phyloP scores from a whole-genome alignment of 1,284 basidiomycete species.

The Schizophyllum commune region DNA sequence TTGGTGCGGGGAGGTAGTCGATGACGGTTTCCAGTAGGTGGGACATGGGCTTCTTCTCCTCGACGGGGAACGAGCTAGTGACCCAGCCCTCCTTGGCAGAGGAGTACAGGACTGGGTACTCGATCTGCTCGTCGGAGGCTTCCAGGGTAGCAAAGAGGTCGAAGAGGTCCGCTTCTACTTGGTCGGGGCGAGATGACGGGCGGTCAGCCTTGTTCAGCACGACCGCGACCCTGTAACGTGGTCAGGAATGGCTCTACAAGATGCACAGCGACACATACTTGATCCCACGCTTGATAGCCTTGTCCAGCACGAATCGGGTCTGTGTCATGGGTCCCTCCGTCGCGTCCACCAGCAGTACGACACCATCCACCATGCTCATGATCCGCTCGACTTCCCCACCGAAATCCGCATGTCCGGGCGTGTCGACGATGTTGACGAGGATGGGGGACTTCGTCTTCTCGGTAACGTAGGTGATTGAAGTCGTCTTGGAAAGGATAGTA shows the following conservation, averaged over 20 bases:
- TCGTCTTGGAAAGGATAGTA: constrained; percentile 42
- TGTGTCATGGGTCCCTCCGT: constrained; percentile 45
- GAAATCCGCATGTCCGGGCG: constrained; percentile 42
- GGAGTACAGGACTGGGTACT: constrained; percentile 40
- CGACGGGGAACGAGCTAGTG: constrained; percentile 18
- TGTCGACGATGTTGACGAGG: constrained; percentile 41
- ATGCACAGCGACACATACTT: constrained; percentile 21
- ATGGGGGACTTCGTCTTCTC: constrained; percentile 15
- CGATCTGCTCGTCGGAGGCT: constrained; percentile 40
- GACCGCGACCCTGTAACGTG: constrained; percentile 28
- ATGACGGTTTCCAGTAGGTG: constrained; percentile 37
- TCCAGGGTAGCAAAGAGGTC: constrained; percentile 40
- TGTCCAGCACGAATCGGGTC: constrained; percentile 37
- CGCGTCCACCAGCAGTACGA: constrained; percentile 38
- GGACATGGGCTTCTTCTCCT: constrained; percentile 25
- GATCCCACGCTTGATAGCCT: constrained; percentile 33
- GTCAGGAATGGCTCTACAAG: not conserved
- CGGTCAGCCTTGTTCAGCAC: constrained; percentile 41
- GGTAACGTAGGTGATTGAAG: constrained; percentile 30
- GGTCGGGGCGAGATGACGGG: constrained; percentile 29
- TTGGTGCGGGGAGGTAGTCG: constrained; percentile 31
- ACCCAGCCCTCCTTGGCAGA: constrained; percentile 44
- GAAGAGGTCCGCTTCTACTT: constrained; percentile 40
- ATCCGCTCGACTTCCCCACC: constrained; percentile 42
- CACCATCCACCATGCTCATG: constrained; percentile 42